Conservation (phyloP, 2,329 filamentous ascomycete species). For the Leptographium radiaticola region DNA sequence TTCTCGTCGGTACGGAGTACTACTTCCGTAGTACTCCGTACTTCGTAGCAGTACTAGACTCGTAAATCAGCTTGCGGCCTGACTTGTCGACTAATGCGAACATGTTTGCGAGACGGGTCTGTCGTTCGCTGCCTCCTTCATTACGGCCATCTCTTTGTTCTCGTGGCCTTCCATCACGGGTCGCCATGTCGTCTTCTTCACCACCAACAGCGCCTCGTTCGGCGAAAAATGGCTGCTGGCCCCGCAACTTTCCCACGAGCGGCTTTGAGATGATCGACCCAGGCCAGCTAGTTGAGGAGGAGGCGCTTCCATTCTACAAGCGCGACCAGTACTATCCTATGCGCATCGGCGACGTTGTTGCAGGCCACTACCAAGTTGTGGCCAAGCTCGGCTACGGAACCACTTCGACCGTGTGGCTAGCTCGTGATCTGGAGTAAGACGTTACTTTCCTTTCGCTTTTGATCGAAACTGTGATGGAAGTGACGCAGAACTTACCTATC, state of each 20-base stretch:
- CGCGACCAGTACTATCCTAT: neutral
- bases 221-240: neutral
- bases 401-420: slow-evolving; percentile 14
- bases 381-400: slow-evolving; percentile 14
- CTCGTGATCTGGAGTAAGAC: slow-evolving; percentile 10
- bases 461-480: neutral
- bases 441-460: neutral
- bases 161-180: no score
- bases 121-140: no score
- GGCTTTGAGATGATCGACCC: slow-evolving; percentile 6
- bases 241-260: slow-evolving; percentile 3
- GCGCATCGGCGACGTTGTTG: slow-evolving; percentile 10
- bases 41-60: no score
- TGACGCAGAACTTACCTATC: no score
- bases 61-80: no score
- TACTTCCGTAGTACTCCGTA: no score
- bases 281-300: slow-evolving; percentile 19
- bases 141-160: no score
- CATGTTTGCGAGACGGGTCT: no score
- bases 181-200: no score
- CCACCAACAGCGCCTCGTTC: no score
- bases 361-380: slow-evolving; percentile 12
- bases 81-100: no score
- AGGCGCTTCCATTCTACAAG: slow-evolving; percentile 10
- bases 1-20: no score